phyloP scores from a whole-genome alignment of 805 yeast genomes.

The Candida tammaniensis region DNA sequence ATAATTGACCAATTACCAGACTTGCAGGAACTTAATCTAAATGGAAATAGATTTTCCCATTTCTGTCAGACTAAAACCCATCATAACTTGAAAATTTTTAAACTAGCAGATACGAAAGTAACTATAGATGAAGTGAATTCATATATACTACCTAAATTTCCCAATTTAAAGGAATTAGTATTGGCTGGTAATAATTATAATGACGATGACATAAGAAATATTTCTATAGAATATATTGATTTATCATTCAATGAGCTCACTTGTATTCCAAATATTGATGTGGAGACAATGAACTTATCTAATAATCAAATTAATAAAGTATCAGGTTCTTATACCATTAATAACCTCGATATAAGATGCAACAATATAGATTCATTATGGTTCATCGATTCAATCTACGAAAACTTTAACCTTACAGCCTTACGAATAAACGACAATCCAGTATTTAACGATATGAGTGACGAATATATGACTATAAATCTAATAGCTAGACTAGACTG shows the following conservation, averaged over 20 bases:
- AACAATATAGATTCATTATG: constrained; percentile 49
- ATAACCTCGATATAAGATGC: constrained; percentile 47
- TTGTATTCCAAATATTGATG: constrained; percentile 26
- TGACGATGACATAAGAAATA: constrained; percentile 15
- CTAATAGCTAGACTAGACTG: constrained; percentile 47
- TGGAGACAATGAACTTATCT: constrained; percentile 7
- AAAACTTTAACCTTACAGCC: constrained; percentile 41
- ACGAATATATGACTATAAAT: constrained; percentile 31
- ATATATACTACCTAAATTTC: constrained; percentile 30
- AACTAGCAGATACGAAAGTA: constrained; percentile 27
- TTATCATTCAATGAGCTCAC: constrained; percentile 43
- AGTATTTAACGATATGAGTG: constrained; percentile 27
- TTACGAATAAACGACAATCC: constrained; percentile 57
- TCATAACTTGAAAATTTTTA: constrained; percentile 16
- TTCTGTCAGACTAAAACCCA: neutral
- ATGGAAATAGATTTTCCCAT: constrained; percentile 47
- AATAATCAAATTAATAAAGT: constrained; percentile 9
- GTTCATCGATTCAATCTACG: constrained; percentile 36
- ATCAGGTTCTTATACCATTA: neutral
- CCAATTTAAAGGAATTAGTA: constrained; percentile 29
- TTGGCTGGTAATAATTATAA: constrained; percentile 34
- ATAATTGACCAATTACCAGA: constrained; percentile 35
- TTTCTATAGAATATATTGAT: constrained; percentile 16
- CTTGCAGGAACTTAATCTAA: constrained; percentile 45
- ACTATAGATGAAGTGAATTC: constrained; percentile 13